Evolutionary conservation across 2,329 filamentous ascomycete genomes (phyloP).

Genomic region (Sporothrix protearum): DNA sequence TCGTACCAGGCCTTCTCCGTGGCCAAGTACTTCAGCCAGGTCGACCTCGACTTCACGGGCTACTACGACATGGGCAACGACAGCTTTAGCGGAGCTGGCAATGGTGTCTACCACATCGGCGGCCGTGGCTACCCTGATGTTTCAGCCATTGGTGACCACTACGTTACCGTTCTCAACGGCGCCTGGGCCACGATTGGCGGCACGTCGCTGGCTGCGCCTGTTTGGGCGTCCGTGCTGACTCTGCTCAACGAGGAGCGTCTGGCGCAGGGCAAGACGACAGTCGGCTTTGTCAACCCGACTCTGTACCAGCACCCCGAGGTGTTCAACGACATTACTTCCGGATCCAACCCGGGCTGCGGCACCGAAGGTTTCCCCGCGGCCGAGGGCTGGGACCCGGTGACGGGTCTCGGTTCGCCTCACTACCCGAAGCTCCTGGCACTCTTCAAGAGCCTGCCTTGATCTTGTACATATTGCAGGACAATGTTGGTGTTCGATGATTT

Average conservation of each 20-base stretch:
- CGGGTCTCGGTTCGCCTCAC: constrained; percentile 28
- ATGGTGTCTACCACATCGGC: constrained; percentile 29
- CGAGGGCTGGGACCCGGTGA: constrained; percentile 33
- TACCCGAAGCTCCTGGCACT: constrained; percentile 30
- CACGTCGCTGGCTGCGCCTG: constrained; percentile 54
- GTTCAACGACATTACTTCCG: constrained; percentile 34
- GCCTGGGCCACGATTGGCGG: constrained; percentile 42
- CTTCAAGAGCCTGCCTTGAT: constrained; percentile 27
- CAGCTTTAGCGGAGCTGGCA: constrained; percentile 22
- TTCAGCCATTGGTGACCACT: constrained; percentile 32
- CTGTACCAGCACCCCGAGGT: constrained; percentile 35
- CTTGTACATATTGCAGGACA: constrained; percentile 4
- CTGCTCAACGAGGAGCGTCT: constrained; percentile 61
- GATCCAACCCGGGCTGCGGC: constrained; percentile 36
- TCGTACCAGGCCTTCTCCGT: constrained; percentile 44
- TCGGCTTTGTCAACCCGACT: constrained; percentile 39
- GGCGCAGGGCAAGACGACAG: constrained; percentile 41
- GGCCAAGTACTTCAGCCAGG: constrained; percentile 38
- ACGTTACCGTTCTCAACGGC: constrained; percentile 32
- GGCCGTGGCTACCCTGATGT: constrained; percentile 34
- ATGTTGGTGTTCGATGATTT: background rate
- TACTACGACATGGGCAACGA: constrained; percentile 29
- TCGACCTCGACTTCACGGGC: constrained; percentile 27
- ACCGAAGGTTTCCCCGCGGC: constrained; percentile 34
- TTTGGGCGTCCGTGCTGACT: constrained; percentile 56